Percentiles rank a stretch among this genome's conserved stretches.
These are phyloP conservation scores for Thamnidium elegans DNA, from an alignment of 192 early-diverging fungal genomes.

Conservation along the genomic window DNA sequence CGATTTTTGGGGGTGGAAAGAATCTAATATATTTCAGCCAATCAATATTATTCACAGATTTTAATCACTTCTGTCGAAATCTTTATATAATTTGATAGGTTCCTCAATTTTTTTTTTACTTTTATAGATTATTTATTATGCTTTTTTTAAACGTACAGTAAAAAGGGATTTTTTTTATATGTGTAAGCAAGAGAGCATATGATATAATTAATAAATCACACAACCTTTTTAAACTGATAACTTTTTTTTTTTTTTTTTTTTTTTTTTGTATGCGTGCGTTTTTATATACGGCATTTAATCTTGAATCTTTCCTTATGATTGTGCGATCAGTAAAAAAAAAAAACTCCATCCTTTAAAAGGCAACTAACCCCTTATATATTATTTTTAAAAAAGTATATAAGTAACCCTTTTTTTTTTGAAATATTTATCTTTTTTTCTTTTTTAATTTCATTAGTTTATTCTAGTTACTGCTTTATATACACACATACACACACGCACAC, in stretches of 20 bases:
- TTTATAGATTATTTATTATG: constrained; percentile 11
- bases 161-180: too few relatives aligned
- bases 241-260: not conserved
- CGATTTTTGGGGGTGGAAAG: not conserved
- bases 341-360: constrained; percentile 18
- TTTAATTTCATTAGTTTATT: not conserved
- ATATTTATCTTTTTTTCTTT: not conserved
- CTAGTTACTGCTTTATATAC: not conserved
- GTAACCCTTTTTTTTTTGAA: not conserved
- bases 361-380: constrained; percentile 3
- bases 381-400: not conserved
- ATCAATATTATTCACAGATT: not conserved
- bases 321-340: not conserved
- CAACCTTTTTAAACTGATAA: too few relatives aligned
- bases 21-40: constrained; percentile 3
- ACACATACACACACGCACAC: too few relatives aligned
- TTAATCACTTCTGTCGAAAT: not conserved
- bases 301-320: constrained; percentile 3
- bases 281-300: not conserved
- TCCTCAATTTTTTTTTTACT: constrained; percentile 9
- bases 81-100: not conserved
- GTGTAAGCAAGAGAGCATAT: too few relatives aligned
- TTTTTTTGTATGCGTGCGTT: not conserved
- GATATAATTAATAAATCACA: not conserved
- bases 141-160: not conserved